Conservation (phyloP, 2,329 filamentous ascomycete species). For the Monosporascus sp. region DNA sequence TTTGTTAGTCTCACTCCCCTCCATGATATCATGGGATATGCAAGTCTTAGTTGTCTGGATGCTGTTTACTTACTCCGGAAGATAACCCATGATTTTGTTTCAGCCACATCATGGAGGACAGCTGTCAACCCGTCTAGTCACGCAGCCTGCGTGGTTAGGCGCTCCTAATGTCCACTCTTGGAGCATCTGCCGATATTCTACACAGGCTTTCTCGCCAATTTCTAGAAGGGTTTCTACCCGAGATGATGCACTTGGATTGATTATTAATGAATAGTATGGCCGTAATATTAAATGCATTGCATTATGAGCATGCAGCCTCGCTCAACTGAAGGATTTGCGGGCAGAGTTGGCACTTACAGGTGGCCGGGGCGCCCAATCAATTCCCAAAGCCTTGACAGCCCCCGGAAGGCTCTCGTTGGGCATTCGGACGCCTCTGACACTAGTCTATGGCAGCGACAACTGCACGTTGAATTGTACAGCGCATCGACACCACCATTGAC, state of each 20-base stretch:
- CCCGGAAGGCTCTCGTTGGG: conserved; percentile 40
- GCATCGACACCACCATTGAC: conserved; percentile 36
- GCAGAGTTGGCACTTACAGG: conserved; percentile 20
- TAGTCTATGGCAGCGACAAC: conserved; percentile 28
- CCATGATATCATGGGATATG: conserved; percentile 14
- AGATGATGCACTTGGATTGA: conserved; percentile 9
- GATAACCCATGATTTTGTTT: conserved; percentile 14
- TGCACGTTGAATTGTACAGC: conserved; percentile 38
- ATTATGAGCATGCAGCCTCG: conserved; percentile 18
- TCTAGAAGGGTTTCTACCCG: not conserved
- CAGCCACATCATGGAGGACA: conserved; percentile 16
- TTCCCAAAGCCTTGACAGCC: conserved; percentile 28
- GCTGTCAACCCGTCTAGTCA: conserved; percentile 12
- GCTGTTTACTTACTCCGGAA: conserved; percentile 13
- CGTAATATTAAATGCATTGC: not conserved
- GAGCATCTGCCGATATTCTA: conserved; percentile 17
- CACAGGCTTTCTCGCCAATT: conserved; percentile 4
- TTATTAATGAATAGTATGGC: conserved; percentile 4
- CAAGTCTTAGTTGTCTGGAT: conserved; percentile 11
- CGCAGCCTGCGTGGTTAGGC: conserved; percentile 7
- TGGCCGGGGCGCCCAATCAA: conserved; percentile 21
- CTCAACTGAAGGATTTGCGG: conserved; percentile 20
- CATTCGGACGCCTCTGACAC: conserved; percentile 41
- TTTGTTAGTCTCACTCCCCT: conserved; percentile 20
- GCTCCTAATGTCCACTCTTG: conserved; percentile 9